These are phyloP conservation scores for Beta lomatogona DNA, from an alignment of 179 eudicot species.

Conservation along the genomic window DNA sequence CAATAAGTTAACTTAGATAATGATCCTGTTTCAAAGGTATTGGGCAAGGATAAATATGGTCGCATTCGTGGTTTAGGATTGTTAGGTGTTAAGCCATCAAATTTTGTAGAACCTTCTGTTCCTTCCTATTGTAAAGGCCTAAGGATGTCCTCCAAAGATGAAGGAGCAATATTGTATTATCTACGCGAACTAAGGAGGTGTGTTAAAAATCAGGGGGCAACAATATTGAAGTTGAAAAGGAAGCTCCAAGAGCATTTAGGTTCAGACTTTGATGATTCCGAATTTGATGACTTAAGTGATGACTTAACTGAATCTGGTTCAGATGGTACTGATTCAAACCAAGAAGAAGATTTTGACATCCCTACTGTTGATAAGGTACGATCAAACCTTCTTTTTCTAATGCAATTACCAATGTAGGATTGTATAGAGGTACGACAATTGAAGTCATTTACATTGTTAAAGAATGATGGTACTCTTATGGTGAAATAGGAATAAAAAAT, in stretches of 20 bases:
- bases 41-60: neutral
- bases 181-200: neutral
- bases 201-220: neutral
- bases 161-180: too few relatives aligned
- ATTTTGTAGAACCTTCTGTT: neutral
- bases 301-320: neutral
- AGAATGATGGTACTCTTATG: too few relatives aligned
- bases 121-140: neutral
- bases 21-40: neutral
- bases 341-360: neutral
- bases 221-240: neutral
- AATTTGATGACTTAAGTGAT: neutral
- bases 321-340: too few relatives aligned
- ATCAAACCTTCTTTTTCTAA: too few relatives aligned
- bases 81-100: neutral
- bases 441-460: too few relatives aligned
- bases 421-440: too few relatives aligned
- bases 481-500: too few relatives aligned
- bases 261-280: neutral
- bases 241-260: neutral
- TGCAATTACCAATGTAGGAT: neutral
- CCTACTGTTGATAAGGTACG: neutral
- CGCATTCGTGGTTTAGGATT: neutral
- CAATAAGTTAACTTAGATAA: neutral
- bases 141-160: neutral